phyloP scores from a whole-genome alignment of 495 filamentous ascomycete genomes.

The Polyplosphaeria fusca region DNA sequence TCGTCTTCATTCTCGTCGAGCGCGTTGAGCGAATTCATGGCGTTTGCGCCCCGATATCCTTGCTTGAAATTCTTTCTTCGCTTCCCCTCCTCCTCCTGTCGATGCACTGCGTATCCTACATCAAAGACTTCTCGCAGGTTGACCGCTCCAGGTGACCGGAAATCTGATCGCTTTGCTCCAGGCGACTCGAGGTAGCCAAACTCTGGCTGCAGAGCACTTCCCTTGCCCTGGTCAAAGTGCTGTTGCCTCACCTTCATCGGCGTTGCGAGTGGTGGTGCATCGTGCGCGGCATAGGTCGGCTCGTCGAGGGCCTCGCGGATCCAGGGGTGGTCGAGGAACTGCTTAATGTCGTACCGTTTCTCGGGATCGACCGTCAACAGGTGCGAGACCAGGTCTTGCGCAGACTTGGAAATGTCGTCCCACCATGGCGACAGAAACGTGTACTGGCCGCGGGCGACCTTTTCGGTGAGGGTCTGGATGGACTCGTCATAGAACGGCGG shows the following conservation, averaged over 20 bases:
- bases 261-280: slow-evolving; percentile 74
- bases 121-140: slow-evolving; percentile 97
- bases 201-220: slow-evolving; percentile 42
- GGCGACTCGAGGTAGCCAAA: slow-evolving; percentile 57
- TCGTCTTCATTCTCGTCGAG: slow-evolving; percentile 64
- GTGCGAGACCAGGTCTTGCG: slow-evolving; percentile 91
- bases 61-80: slow-evolving; percentile 74
- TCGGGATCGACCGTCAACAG: slow-evolving; percentile 90
- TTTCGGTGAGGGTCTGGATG: slow-evolving; percentile 94
- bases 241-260: slow-evolving; percentile 57
- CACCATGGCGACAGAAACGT: slow-evolving; percentile 99
- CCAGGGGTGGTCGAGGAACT: slow-evolving; percentile 93
- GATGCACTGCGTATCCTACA: slow-evolving; percentile 91
- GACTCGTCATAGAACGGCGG: slow-evolving; percentile 98
- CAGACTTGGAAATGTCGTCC: slow-evolving; percentile 96
- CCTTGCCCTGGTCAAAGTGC: slow-evolving; percentile 40
- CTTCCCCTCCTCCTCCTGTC: slow-evolving; percentile 94
- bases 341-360: slow-evolving; percentile 80
- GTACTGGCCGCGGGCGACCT: slow-evolving; percentile 94
- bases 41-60: slow-evolving; percentile 59
- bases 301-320: slow-evolving; percentile 70
- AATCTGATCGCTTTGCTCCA: slow-evolving; percentile 72
- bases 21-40: slow-evolving; percentile 57
- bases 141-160: slow-evolving; percentile 91
- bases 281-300: slow-evolving; percentile 65